Conservation (phyloP, 139 green algal genomes). For the Chloropicon primus region DNA sequence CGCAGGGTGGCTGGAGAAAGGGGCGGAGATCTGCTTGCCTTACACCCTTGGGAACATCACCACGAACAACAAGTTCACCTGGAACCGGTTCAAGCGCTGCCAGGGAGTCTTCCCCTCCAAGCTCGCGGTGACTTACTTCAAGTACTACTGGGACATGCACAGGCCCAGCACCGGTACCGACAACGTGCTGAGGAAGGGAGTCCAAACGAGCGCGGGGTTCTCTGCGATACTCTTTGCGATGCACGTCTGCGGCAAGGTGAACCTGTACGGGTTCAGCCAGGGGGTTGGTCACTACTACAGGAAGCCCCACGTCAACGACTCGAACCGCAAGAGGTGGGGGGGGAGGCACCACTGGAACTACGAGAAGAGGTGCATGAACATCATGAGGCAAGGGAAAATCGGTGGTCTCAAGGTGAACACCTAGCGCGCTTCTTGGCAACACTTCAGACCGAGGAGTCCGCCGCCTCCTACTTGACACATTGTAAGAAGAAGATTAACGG, state of each 20-base stretch:
- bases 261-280: conserved; percentile 15
- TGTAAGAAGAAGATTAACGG: no score
- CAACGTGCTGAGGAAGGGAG: background rate
- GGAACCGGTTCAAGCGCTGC: background rate
- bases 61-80: background rate
- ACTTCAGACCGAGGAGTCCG: no score
- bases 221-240: conserved; percentile 8
- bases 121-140: background rate
- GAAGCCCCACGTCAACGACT: conserved; percentile 6
- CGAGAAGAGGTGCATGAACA: conserved; percentile 10
- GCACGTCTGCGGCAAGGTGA: conserved; percentile 15
- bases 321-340: background rate
- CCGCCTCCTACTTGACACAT: no score
- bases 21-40: background rate
- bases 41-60: background rate
- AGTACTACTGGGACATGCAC: background rate
- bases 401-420: background rate
- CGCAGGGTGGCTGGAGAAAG: conserved; percentile 4
- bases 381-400: background rate
- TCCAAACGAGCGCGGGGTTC: conserved; percentile 6
- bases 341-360: conserved; percentile 14
- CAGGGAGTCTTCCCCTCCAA: background rate
- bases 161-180: background rate
- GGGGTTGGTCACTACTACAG: conserved; percentile 10
- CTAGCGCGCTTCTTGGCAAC: no score